Base-by-base conservation (phyloP, 192 early-diverging fungal genomes). In the Backusella tarrabulga region DNA sequence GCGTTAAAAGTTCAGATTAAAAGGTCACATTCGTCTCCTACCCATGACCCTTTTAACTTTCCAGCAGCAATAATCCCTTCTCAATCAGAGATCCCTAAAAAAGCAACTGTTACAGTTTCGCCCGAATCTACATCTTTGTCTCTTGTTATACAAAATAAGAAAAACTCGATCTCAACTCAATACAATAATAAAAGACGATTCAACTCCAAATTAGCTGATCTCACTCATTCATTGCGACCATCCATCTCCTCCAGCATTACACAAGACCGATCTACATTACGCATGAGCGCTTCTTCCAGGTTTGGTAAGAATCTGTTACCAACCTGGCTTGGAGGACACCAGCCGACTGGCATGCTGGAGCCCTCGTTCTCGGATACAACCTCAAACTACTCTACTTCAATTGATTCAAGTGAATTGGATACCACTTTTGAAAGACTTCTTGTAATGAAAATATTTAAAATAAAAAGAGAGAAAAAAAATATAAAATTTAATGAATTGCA, bases 261-360 rank as follows among this genome's bases (percentile, higher is more conserved):
- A 17, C 60, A 67, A 60, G 69, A 71, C 29, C n/a, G 70, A 36
- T 73, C 67, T 34, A 35, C 46, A 1, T n/a, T 77, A 42, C 66
- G 76, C 15, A 70, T 54, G 34, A 77, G 76, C 35, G 29, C 70
- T 11, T 74, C 78, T 17, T 60, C 78, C 35, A 50, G 78, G 44
- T 79, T 79, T 75, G 78, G 78, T 23, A 79, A 79, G 40, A 74
- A 44, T 52, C 23, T 79, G 35, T 71, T 79, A 36, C 78, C 78
- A 8, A 38, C 56, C 41, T 79, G 78, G 78, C 67, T 79, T 15
- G 78, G 78, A 50, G 69, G 76, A 29, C 63, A 38, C n/a, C 23
- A 41, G 6, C 34, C 63, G 9, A 60, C 52, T 38, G 15, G 26
- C 15, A 38, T 40, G 1, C 7, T 35, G 29, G 72, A 72, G 7